Evolutionary conservation across 2,329 filamentous ascomycete genomes (phyloP).

Genomic region (Fusarium floridanum): DNA sequence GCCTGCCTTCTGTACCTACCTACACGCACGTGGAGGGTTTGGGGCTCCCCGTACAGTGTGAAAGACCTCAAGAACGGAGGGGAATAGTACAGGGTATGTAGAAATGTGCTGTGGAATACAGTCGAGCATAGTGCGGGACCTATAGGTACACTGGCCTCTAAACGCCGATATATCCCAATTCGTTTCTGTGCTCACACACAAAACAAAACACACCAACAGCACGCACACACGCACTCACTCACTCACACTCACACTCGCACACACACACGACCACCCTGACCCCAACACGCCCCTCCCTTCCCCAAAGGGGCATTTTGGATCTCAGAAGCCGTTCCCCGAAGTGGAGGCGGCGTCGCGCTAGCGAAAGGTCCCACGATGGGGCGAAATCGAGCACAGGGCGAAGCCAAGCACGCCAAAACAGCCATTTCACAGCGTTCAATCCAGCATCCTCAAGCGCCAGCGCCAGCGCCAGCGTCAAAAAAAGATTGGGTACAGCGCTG

Average conservation of each 20-base stretch:
- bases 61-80: neutral
- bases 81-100: neutral
- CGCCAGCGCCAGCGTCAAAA: neutral
- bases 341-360: conserved; percentile 41
- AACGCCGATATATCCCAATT: conserved; percentile 3
- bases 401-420: conserved; percentile 36
- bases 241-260: neutral
- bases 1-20: neutral
- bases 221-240: conserved; percentile 11
- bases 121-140: neutral
- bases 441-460: conserved; percentile 12
- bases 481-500: neutral
- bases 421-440: conserved; percentile 26
- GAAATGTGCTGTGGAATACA: neutral
- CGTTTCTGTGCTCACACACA: conserved; percentile 12
- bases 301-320: conserved; percentile 24
- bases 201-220: conserved; percentile 12
- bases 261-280: conserved; percentile 8
- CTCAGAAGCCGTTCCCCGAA: conserved; percentile 34
- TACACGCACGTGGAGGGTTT: neutral
- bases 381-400: conserved; percentile 24
- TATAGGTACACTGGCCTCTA: neutral
- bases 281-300: conserved; percentile 13
- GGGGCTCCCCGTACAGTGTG: neutral
- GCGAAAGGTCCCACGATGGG: conserved; percentile 26